Conservation (phyloP, 805 yeast genomes). For the Candida nitratophila region DNA sequence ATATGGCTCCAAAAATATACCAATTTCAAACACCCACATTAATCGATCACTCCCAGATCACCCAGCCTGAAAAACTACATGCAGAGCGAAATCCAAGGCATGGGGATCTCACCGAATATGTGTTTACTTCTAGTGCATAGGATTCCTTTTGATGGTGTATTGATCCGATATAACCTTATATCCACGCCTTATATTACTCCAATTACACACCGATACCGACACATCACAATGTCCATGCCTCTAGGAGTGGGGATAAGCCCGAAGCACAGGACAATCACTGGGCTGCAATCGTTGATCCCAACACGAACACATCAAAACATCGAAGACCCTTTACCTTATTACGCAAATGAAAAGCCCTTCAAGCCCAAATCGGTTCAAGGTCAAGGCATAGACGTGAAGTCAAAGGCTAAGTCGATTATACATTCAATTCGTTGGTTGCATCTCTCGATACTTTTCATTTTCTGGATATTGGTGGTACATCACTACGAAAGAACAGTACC, state of each 20-base stretch:
- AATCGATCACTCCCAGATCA: no score
- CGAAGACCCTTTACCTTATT: not conserved
- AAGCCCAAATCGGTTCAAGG: not conserved
- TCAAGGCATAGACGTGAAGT: not conserved
- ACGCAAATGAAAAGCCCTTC: not conserved
- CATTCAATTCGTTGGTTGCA: slow-evolving; percentile 10
- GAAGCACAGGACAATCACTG: not conserved
- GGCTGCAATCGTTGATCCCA: not conserved
- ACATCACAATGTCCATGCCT: not conserved
- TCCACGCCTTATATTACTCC: no score
- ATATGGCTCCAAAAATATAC: no score
- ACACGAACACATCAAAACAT: no score
- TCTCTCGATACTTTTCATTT: slow-evolving; percentile 16
- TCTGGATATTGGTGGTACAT: slow-evolving; percentile 41
- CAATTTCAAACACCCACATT: no score
- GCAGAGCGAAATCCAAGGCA: no score
- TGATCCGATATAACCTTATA: no score
- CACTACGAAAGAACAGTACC: slow-evolving; percentile 51
- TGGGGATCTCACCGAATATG: no score
- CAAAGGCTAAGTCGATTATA: not conserved
- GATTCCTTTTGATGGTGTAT: no score
- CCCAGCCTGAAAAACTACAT: no score
- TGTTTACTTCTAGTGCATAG: no score
- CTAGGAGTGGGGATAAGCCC: not conserved
- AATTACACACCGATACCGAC: no score